Conservation (phyloP, 108 stramenopile species). For the Thalassiosira profunda region DNA sequence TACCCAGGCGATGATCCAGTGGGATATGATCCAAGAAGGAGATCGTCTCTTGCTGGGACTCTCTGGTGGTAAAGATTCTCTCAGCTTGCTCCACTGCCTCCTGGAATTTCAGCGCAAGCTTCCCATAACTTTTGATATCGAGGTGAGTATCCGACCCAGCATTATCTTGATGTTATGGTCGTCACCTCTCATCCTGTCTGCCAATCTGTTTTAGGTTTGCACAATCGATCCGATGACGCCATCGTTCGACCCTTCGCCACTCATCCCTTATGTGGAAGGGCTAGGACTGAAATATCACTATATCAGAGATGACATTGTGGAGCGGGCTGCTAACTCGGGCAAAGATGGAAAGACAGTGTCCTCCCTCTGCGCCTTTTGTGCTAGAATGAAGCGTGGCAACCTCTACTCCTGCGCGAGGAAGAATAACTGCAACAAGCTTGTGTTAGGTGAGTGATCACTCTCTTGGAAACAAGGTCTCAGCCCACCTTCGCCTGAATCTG, state of each 20-base stretch:
- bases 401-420: conserved; percentile 92
- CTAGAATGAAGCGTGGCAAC: conserved; percentile 98
- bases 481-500: no score
- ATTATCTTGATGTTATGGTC: not conserved
- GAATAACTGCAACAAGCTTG: conserved; percentile 95
- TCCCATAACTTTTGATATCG: conserved; percentile 93
- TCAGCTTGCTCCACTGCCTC: conserved; percentile 94
- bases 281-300: conserved; percentile 98
- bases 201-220: conserved; percentile 53
- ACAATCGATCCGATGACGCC: conserved; percentile 98
- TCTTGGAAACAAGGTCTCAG: no score
- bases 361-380: conserved; percentile 96
- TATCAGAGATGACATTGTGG: conserved; percentile 92
- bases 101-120: conserved; percentile 89
- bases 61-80: conserved; percentile 98
- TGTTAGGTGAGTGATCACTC: conserved; percentile 75
- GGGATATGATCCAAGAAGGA: conserved; percentile 94
- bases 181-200: conserved; percentile 12
- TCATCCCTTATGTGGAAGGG: conserved; percentile 96
- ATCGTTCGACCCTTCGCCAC: conserved; percentile 96
- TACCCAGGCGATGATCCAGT: conserved; percentile 91
- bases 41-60: conserved; percentile 95
- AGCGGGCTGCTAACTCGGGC: conserved; percentile 81
- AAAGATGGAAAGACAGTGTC: conserved; percentile 90
- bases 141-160: conserved; percentile 44